Evolutionary conservation across 2,329 filamentous ascomycete genomes (phyloP).

Genomic region (Ophiostoma himal-ulmi): DNA sequence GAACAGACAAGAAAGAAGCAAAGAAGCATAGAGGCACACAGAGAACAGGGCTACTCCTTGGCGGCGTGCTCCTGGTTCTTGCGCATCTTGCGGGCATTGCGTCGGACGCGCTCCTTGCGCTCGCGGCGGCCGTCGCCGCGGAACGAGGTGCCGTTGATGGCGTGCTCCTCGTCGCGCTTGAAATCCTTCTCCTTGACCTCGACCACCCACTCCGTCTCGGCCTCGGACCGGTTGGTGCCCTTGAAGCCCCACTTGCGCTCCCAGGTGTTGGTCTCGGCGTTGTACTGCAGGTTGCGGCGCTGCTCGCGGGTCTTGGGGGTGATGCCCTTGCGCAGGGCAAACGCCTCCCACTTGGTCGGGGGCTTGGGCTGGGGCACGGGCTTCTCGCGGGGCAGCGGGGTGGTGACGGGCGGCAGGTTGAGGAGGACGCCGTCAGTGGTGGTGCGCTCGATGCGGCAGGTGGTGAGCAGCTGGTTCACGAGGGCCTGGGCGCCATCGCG

Average conservation of each 20-base stretch:
- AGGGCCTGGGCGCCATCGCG: conserved; percentile 88
- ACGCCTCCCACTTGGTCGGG: conserved; percentile 91
- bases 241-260: conserved; percentile 93
- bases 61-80: conserved; percentile 54
- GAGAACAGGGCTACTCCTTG: conserved; percentile 19
- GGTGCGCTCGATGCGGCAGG: conserved; percentile 70
- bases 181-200: conserved; percentile 72
- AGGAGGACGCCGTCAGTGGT: conserved; percentile 65
- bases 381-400: conserved; percentile 81
- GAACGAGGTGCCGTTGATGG: conserved; percentile 54
- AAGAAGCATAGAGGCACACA: neutral
- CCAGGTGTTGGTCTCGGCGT: conserved; percentile 82
- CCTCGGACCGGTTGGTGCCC: conserved; percentile 68
- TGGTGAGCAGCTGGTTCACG: conserved; percentile 89
- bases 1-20: conserved; percentile 12
- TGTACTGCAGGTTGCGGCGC: conserved; percentile 68
- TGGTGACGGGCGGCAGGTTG: conserved; percentile 64
- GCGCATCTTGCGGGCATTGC: conserved; percentile 64
- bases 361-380: conserved; percentile 74
- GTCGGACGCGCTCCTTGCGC: conserved; percentile 62
- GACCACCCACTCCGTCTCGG: conserved; percentile 79
- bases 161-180: conserved; percentile 58
- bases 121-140: conserved; percentile 58
- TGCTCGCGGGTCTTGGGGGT: conserved; percentile 77
- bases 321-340: conserved; percentile 96